phyloP scores from a whole-genome alignment of 2,329 filamentous ascomycete species.

The Phaeosphaeriaceae sp. region DNA sequence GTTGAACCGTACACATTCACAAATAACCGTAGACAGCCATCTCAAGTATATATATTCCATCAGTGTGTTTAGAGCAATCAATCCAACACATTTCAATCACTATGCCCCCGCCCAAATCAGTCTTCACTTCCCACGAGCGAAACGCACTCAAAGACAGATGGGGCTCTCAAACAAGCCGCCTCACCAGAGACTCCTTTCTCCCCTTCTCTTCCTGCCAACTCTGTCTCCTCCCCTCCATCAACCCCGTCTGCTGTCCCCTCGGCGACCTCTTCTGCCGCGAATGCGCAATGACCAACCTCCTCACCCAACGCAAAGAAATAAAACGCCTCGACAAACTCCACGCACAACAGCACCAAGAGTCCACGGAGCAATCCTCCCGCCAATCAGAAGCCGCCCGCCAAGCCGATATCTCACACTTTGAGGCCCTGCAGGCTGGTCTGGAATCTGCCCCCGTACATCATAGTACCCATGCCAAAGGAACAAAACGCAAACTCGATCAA shows the following conservation, averaged over 20 bases:
- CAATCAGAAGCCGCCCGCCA: slow-evolving; percentile 69
- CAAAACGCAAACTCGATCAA: slow-evolving; percentile 81
- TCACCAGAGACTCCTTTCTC: slow-evolving; percentile 89
- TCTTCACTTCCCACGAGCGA: slow-evolving; percentile 94
- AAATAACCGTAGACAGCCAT: too few relatives aligned
- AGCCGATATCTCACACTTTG: slow-evolving; percentile 80
- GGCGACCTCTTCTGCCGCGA: slow-evolving; percentile 96
- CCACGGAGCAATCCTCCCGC: slow-evolving; percentile 66
- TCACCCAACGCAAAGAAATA: slow-evolving; percentile 90
- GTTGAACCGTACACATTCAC: too few relatives aligned
- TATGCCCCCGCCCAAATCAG: slow-evolving; percentile 51
- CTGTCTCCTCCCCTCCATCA: slow-evolving; percentile 79
- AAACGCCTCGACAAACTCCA: slow-evolving; percentile 71
- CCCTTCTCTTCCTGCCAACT: slow-evolving; percentile 88
- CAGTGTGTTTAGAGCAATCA: too few relatives aligned
- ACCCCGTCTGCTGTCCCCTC: slow-evolving; percentile 77
- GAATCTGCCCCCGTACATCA: too few relatives aligned
- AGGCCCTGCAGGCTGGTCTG: slow-evolving; percentile 77
- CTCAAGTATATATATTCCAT: too few relatives aligned
- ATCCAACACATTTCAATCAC: too few relatives aligned
- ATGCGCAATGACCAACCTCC: slow-evolving; percentile 88
- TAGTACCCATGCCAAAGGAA: slow-evolving; percentile 50
- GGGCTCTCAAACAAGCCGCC: slow-evolving; percentile 80
- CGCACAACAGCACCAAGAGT: slow-evolving; percentile 64
- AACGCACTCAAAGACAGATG: slow-evolving; percentile 80